Evolutionary conservation across 1,284 basidiomycete species (phyloP).

Genomic region (Salmacisia buchloeana): DNA sequence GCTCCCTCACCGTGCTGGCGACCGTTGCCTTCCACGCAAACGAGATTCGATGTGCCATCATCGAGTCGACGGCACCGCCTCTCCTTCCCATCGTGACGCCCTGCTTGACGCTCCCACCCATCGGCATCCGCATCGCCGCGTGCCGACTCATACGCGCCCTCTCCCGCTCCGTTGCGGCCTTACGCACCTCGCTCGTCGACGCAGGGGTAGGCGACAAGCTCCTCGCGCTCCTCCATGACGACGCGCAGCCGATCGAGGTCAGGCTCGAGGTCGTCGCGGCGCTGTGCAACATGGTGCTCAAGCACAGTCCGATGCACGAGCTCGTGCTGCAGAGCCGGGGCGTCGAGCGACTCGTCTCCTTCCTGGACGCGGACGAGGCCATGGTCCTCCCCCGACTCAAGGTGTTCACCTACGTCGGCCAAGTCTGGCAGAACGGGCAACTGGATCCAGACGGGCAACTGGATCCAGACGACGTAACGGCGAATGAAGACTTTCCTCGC

Average conservation of each 20-base stretch:
- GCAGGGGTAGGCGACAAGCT: slow-evolving; percentile 37
- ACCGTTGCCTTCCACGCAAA: slow-evolving; percentile 37
- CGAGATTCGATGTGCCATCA: slow-evolving; percentile 29
- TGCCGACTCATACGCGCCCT: slow-evolving; percentile 36
- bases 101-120: slow-evolving; percentile 23
- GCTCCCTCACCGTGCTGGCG: slow-evolving; percentile 30
- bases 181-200: slow-evolving; percentile 42
- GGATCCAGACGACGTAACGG: no score
- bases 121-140: slow-evolving; percentile 42
- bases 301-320: slow-evolving; percentile 44
- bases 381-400: no score
- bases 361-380: slow-evolving; percentile 1
- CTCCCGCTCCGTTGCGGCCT: slow-evolving; percentile 35
- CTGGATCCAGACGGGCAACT: no score
- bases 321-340: slow-evolving; percentile 32
- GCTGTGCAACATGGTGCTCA: slow-evolving; percentile 43
- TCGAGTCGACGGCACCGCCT: slow-evolving; percentile 30
- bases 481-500: no score
- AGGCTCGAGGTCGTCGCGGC: slow-evolving; percentile 35
- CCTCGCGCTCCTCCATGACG: slow-evolving; percentile 28
- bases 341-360: slow-evolving; percentile 24
- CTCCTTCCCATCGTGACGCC: slow-evolving; percentile 33
- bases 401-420: no score
- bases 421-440: no score
- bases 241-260: slow-evolving; percentile 27